Percentiles rank a stretch among this genome's conserved stretches.
Conservation (phyloP, 140 eudicot genomes). For the Anethum foeniculum region DNA sequence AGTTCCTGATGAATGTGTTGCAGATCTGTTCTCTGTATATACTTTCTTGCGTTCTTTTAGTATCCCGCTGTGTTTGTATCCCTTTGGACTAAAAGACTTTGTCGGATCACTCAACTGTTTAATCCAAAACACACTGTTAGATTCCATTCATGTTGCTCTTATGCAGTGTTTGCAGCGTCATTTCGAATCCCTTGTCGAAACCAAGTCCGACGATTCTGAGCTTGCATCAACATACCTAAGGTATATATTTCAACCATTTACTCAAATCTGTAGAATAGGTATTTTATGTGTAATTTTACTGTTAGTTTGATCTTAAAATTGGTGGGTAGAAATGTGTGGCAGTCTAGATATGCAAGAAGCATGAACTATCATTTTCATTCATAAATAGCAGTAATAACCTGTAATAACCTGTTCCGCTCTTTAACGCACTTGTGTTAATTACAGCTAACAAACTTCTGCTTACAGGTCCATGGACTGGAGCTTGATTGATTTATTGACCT, state of each 20-base stretch:
- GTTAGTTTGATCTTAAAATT: not conserved
- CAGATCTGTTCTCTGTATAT: conserved; percentile 69
- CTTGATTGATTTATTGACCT: conserved; percentile 82
- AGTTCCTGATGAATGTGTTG: conserved; percentile 64
- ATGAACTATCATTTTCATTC: not conserved
- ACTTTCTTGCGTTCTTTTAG: conserved; percentile 84
- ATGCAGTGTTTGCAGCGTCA: conserved; percentile 66
- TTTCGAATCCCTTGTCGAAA: conserved; percentile 45
- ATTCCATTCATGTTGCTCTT: conserved; percentile 90
- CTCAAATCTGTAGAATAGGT: not conserved
- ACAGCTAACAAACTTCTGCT: conserved; percentile 1
- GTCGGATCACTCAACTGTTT: conserved; percentile 83
- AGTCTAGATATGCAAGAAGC: not conserved
- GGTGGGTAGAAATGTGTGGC: not conserved
- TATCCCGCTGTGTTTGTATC: conserved; percentile 62
- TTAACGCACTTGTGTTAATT: not conserved
- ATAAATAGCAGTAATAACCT: not conserved
- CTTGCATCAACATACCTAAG: conserved; percentile 74
- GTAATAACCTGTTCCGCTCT: not conserved
- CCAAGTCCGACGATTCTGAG: conserved; percentile 59
- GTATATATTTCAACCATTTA: conserved; percentile 25
- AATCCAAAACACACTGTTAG: conserved; percentile 61
- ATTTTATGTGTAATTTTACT: not conserved
- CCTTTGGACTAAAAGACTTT: conserved; percentile 87
- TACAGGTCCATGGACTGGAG: conserved; percentile 86